These are phyloP conservation scores for Starmerella scarabaei DNA, from an alignment of 805 yeast species.

Conservation along the genomic window DNA sequence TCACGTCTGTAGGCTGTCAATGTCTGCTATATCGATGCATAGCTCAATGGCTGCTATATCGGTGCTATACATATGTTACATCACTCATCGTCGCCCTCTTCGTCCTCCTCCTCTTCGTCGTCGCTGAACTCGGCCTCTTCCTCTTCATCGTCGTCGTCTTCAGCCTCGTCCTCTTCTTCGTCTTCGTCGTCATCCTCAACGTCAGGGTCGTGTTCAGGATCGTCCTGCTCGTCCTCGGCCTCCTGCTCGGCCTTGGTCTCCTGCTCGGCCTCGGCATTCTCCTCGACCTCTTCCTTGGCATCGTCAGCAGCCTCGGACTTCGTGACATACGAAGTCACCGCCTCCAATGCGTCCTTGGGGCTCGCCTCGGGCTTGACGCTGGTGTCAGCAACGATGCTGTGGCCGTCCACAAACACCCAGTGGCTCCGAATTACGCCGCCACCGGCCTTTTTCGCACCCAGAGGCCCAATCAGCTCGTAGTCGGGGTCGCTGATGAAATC, in stretches of 20 bases:
- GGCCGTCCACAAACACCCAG: conserved; percentile 76
- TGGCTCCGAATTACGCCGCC: conserved; percentile 74
- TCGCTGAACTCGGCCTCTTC: neutral
- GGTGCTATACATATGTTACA: too few species aligned
- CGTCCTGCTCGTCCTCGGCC: neutral
- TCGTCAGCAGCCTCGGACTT: neutral
- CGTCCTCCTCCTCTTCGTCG: neutral
- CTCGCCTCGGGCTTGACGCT: conserved; percentile 36
- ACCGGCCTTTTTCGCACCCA: conserved; percentile 78
- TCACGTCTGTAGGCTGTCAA: too few species aligned
- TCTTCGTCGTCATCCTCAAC: conserved; percentile 2
- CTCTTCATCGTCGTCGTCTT: neutral
- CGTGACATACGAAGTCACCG: conserved; percentile 6
- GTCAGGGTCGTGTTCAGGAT: neutral
- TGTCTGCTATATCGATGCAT: too few species aligned
- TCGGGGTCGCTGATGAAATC: conserved; percentile 66
- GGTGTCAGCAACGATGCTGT: conserved; percentile 40
- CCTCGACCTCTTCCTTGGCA: conserved; percentile 2
- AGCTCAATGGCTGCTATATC: too few species aligned
- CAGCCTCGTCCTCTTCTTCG: conserved; percentile 1
- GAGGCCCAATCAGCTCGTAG: conserved; percentile 48
- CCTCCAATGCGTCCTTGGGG: conserved; percentile 23
- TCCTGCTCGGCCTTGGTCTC: conserved; percentile 1
- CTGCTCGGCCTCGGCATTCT: neutral
- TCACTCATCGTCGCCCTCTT: conserved; percentile 1